Conservation (phyloP, 2,329 filamentous ascomycete genomes). For the Grosmannia huntii region DNA sequence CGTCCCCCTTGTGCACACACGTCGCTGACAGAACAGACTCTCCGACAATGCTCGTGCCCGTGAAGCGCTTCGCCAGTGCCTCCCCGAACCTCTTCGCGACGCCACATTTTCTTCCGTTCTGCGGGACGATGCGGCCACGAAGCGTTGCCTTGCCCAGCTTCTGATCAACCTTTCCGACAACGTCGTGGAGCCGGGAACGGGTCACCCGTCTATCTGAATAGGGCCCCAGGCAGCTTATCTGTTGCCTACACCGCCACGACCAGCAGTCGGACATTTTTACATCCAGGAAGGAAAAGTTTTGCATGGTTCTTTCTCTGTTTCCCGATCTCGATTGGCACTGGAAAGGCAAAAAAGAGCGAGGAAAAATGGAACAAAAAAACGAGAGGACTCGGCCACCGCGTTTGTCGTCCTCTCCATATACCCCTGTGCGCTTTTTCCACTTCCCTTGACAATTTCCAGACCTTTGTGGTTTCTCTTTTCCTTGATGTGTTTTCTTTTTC, state of each 20-base stretch:
- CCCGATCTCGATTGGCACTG: background rate
- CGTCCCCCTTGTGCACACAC: background rate
- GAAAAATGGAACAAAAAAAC: background rate
- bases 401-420: background rate
- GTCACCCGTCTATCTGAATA: slow-evolving; percentile 12
- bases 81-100: slow-evolving; percentile 96
- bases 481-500: background rate
- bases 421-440: background rate
- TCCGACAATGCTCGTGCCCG: slow-evolving; percentile 94
- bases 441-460: background rate
- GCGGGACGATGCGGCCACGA: slow-evolving; percentile 92
- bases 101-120: slow-evolving; percentile 95
- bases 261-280: background rate
- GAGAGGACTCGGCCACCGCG: background rate
- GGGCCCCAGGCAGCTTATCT: background rate
- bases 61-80: slow-evolving; percentile 87
- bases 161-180: slow-evolving; percentile 93
- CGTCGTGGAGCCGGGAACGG: slow-evolving; percentile 39
- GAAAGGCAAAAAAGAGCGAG: background rate
- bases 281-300: background rate
- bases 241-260: background rate
- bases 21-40: slow-evolving; percentile 38
- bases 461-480: background rate
- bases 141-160: slow-evolving; percentile 92
- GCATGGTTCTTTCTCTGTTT: background rate